These are phyloP conservation scores for Holtermannia corniformis DNA, from an alignment of 768 basidiomycete genomes.

Conservation along the genomic window DNA sequence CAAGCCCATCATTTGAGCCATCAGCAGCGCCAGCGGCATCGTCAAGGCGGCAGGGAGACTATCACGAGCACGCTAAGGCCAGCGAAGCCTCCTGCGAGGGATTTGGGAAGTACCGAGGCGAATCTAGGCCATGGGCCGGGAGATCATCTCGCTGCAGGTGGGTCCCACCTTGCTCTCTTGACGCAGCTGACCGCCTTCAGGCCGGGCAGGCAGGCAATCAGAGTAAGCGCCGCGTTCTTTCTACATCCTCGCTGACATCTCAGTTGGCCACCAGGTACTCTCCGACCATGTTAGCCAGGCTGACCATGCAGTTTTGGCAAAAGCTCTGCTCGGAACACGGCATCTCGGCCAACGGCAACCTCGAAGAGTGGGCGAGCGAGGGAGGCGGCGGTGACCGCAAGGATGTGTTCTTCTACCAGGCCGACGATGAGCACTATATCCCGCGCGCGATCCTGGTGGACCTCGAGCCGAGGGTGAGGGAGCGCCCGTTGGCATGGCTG, in stretches of 20 bases:
- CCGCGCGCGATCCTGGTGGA: constrained; percentile 89
- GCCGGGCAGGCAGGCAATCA: constrained; percentile 90
- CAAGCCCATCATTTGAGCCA: no score
- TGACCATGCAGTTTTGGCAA: constrained; percentile 69
- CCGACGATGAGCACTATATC: constrained; percentile 99
- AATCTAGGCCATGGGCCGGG: constrained; percentile 44
- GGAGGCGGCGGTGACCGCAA: constrained; percentile 75
- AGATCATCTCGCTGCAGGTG: constrained; percentile 43
- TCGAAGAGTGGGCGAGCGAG: constrained; percentile 94
- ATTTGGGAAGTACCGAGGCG: no score
- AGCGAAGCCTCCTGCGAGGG: no score
- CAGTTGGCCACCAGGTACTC: constrained; percentile 5
- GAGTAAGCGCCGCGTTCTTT: constrained; percentile 48
- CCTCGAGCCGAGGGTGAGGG: constrained; percentile 81
- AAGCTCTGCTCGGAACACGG: constrained; percentile 97
- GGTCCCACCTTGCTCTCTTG: neutral
- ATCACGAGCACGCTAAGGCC: no score
- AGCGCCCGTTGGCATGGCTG: neutral
- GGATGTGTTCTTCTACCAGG: constrained; percentile 99
- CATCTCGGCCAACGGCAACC: constrained; percentile 86
- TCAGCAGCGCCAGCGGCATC: no score
- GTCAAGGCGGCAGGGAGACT: no score
- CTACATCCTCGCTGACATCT: neutral
- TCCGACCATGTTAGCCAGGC: constrained; percentile 7
- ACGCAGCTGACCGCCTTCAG: constrained; percentile 47